Conservation (phyloP, 1,284 basidiomycete genomes). For the Tremellales sp. region DNA sequence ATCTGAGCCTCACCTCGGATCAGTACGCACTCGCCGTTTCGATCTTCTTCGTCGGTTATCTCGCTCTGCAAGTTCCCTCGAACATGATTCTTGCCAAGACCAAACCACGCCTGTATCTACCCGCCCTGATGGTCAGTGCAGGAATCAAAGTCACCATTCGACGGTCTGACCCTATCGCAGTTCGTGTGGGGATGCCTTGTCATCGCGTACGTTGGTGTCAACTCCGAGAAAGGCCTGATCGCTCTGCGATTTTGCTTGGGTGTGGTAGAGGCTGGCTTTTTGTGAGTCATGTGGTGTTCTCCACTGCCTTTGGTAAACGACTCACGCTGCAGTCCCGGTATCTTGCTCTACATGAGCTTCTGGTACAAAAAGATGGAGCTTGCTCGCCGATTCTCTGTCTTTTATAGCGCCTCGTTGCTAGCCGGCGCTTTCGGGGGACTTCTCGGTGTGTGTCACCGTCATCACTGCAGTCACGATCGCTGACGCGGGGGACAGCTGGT, state of each 20-base stretch:
- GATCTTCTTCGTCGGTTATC: slow-evolving; percentile 30
- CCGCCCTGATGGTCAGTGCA: slow-evolving; percentile 20
- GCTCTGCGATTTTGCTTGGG: slow-evolving; percentile 24
- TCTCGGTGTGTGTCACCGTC: slow-evolving; percentile 10
- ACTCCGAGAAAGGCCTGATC: slow-evolving; percentile 13
- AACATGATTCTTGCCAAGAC: slow-evolving; percentile 21
- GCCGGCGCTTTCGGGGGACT: slow-evolving; percentile 39
- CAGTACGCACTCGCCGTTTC: slow-evolving; percentile 37
- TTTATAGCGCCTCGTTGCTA: slow-evolving; percentile 24
- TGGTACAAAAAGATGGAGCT: slow-evolving; percentile 29
- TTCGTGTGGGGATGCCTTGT: slow-evolving; percentile 22
- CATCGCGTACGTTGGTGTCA: slow-evolving; percentile 15
- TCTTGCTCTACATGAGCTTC: slow-evolving; percentile 15
- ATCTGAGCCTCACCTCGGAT: slow-evolving; percentile 28
- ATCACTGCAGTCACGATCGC: no score
- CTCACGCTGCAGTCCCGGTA: slow-evolving; percentile 8
- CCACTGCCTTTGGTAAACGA: no score
- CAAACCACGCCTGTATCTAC: slow-evolving; percentile 23
- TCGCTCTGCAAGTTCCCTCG: slow-evolving; percentile 21
- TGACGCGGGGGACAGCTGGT: slow-evolving; percentile 11
- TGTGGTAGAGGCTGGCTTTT: slow-evolving; percentile 15
- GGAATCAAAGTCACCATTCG: no score
- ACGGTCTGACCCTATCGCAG: no score
- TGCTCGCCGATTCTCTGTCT: slow-evolving; percentile 20
- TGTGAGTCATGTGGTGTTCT: neutral